Evolutionary conservation across 2,329 filamentous ascomycete species (phyloP), one percentile per base, ranked within the genome.

Genomic region (Ilyonectria destructans): DNA sequence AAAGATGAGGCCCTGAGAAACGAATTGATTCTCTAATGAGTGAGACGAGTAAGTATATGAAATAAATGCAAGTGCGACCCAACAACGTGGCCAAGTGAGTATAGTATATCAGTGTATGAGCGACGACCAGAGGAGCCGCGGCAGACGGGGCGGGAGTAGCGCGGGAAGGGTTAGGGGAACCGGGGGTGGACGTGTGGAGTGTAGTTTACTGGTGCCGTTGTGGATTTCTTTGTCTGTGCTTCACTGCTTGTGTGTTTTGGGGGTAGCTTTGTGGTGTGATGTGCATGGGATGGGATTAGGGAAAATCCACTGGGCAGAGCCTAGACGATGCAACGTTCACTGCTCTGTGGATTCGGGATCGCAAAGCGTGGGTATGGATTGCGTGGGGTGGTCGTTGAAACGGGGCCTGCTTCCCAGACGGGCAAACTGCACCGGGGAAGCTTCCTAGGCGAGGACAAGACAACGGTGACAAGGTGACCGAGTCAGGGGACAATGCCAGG

Each of bases 301-400:
- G 23, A 57, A 37, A 64, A 17, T 40, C 33, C 46, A 40, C 62
- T 48, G 56, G 26, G 35, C n/a, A 17, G 40, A 43, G 52, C 48
- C 55, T 52, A 29, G 49, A 43, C 56, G 62, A 65, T 65, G 62
- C 62, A 65, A 65, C 62, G 56, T 65, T 60, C 45, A 55, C 62
- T 65, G 62, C 26, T 33, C 40, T 61, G 62, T 65, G 62, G 62
- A 56, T 60, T 45, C 56, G 31, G 26, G 48, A 51, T 59, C 61
- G 46, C 56, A 52, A 37, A 31, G 46, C 37, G 61, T 58, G 55
- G 46, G 23, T 54, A 37, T 56, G 48, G 56, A 43, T 43, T 37
- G 23, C 43, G 46, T 33, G n/a, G 35, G 63, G 40, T 46, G 62
- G 52, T 51, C 43, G 51, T 57, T 57, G 33, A 56, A 66, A 45